phyloP scores from a whole-genome alignment of 805 yeast genomes.

The Metschnikowia santaceciliae region DNA sequence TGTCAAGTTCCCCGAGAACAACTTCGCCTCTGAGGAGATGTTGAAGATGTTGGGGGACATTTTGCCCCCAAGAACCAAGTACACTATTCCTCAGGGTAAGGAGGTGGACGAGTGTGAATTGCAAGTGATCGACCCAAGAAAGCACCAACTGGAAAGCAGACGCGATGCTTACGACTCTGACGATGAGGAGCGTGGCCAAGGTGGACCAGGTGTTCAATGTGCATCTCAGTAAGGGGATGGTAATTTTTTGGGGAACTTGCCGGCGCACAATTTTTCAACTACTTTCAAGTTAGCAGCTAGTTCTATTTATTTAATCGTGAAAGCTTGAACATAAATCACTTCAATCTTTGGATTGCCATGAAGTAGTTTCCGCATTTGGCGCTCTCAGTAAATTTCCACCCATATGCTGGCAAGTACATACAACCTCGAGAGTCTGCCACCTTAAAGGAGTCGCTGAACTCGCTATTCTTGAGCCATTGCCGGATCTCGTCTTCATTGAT shows the following conservation, averaged over 20 bases:
- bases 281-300: slow-evolving; percentile 1
- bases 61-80: slow-evolving; percentile 70
- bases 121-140: slow-evolving; percentile 61
- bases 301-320: slow-evolving; percentile 4
- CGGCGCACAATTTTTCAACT: not conserved
- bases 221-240: slow-evolving; percentile 20
- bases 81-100: slow-evolving; percentile 63
- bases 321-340: slow-evolving; percentile 6
- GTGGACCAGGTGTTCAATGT: slow-evolving; percentile 24
- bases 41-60: slow-evolving; percentile 68
- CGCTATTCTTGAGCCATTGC: slow-evolving; percentile 54
- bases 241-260: slow-evolving; percentile 1
- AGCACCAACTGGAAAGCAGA: slow-evolving; percentile 45
- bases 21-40: slow-evolving; percentile 72
- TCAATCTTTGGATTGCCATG: slow-evolving; percentile 68
- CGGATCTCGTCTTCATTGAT: slow-evolving; percentile 71
- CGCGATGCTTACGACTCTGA: slow-evolving; percentile 43
- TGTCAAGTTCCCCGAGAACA: slow-evolving; percentile 78
- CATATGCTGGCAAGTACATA: slow-evolving; percentile 73
- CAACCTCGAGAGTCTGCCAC: slow-evolving; percentile 74
- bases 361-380: slow-evolving; percentile 78
- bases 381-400: slow-evolving; percentile 71
- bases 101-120: slow-evolving; percentile 78
- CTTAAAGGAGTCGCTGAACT: slow-evolving; percentile 36
- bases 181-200: slow-evolving; percentile 40